Evolutionary conservation across 495 filamentous ascomycete species (phyloP).

Genomic region (Hamigera avellanea): DNA sequence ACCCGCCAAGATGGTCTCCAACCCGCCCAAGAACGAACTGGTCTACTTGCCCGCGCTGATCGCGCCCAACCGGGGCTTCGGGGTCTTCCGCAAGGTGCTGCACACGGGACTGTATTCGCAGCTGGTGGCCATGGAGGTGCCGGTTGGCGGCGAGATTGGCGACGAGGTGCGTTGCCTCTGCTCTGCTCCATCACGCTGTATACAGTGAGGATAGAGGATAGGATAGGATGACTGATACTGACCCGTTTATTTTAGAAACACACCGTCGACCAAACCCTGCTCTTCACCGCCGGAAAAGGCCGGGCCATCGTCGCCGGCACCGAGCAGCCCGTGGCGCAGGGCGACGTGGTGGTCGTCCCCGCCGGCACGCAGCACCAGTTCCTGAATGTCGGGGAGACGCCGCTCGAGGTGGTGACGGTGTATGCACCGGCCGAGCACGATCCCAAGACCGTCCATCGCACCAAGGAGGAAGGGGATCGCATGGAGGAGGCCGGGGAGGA

Average conservation of each 20-base stretch:
- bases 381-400: conserved; percentile 41
- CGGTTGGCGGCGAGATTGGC: conserved; percentile 52
- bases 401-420: conserved; percentile 48
- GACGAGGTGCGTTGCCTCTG: conserved; percentile 45
- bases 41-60: conserved; percentile 44
- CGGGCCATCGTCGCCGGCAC: conserved; percentile 46
- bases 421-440: conserved; percentile 52
- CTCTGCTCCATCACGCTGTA: neutral
- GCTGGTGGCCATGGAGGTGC: conserved; percentile 52
- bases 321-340: conserved; percentile 45
- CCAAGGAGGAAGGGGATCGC: conserved; percentile 49
- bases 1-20: conserved; percentile 12
- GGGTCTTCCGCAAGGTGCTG: conserved; percentile 48
- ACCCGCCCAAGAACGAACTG: conserved; percentile 45
- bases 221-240: too few relatives aligned
- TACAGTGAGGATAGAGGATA: too few relatives aligned
- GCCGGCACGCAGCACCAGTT: conserved; percentile 59
- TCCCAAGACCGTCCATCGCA: conserved; percentile 43
- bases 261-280: conserved; percentile 52
- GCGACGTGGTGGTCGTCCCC: conserved; percentile 52
- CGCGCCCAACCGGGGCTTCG: conserved; percentile 37
- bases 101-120: conserved; percentile 54
- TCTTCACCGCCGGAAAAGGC: conserved; percentile 47
- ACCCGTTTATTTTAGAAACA: conserved; percentile 16
- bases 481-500: conserved; percentile 50